Evolutionary conservation across 306 rosid genomes (phyloP).

Genomic region (Trifolium dubium): DNA sequence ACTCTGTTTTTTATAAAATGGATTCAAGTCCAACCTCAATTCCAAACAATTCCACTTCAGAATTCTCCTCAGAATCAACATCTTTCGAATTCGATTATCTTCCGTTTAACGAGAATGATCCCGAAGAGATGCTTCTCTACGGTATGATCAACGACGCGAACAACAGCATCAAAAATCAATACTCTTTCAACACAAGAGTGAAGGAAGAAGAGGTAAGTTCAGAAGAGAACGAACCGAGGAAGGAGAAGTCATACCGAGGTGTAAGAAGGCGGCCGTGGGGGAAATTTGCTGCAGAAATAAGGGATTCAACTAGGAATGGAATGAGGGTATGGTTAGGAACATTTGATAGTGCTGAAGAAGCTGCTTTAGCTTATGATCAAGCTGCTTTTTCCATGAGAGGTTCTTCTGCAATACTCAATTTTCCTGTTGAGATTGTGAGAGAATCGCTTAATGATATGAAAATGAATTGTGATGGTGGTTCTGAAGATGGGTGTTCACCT

Average conservation of each 20-base stretch:
- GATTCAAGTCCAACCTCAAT: conserved; percentile 43
- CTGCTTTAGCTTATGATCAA: conserved; percentile 93
- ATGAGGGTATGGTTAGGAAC: conserved; percentile 95
- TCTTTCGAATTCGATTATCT: conserved; percentile 60
- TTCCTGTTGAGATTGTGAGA: conserved; percentile 71
- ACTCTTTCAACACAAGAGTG: background rate
- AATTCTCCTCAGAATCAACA: conserved; percentile 61
- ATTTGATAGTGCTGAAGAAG: conserved; percentile 90
- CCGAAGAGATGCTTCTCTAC: conserved; percentile 86
- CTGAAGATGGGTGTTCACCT: conserved; percentile 76
- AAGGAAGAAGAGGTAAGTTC: conserved; percentile 77
- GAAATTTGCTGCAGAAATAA: conserved; percentile 90
- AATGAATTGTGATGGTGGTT: conserved; percentile 48
- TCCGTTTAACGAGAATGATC: conserved; percentile 88
- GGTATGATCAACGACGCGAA: conserved; percentile 61
- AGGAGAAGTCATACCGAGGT: conserved; percentile 77
- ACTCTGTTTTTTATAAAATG: conserved; percentile 39
- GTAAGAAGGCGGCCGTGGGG: conserved; percentile 95
- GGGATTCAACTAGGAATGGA: conserved; percentile 87
- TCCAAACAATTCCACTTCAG: conserved; percentile 51
- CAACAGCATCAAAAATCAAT: conserved; percentile 24
- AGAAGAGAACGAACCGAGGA: conserved; percentile 37
- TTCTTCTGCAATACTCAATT: conserved; percentile 76
- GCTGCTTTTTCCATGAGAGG: conserved; percentile 95
- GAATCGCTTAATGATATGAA: conserved; percentile 78